Evolutionary conservation across 75 land plant genomes (phyloP), one percentile per base, ranked within the genome.

Genomic region (Picea sitchensis): DNA sequence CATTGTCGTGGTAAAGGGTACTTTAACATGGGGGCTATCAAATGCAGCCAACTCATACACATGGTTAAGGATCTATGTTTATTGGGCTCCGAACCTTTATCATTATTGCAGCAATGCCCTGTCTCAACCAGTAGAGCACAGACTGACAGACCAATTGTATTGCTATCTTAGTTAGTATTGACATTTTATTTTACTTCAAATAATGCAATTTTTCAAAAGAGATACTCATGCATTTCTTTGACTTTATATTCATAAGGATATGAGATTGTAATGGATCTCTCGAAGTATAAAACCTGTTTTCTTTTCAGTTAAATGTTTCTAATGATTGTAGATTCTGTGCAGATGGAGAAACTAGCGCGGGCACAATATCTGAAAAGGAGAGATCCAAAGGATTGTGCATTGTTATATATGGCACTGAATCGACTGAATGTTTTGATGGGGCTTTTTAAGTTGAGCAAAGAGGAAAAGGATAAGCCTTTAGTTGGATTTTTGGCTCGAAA

Each of bases 331-430:
- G 26, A 36, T 23, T n/a, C 73, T 64, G 7, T 82, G 84, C 85
- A 95, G 99, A 90, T 97, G 89, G 99, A 97, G 86, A 93, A 93
- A 80, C 82, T 97, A 75, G 99, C 99, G 38, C 92, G 99, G 77
- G 59, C 76, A 36, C 95, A 93, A 44, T 97, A 90, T 84, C 74
- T 97, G 77, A 84, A 86, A 77, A 96, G 80, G 20, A 95, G 87
- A 78, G 91, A 95, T 80, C 96, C 99, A 44, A 97, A 92, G 82
- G 94, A 87, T 57, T 95, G 94, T 86, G 88, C 93, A 17, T 90
- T 97, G 57, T 83, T 97, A 54, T 97, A 97, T 82, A 74, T 97
- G 59, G 98, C 99, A 60, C 80, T 97, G 77, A 92, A 95, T 67
- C 90, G 99, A 62, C 73, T 87, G 65, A 92, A 92, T 84, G 93